A percentile compares a stretch with the other conserved stretches of the same genome.
These are phyloP conservation scores for Fomitopsis pinicola DNA, from an alignment of 1,284 basidiomycete species.

Conservation along the genomic window DNA sequence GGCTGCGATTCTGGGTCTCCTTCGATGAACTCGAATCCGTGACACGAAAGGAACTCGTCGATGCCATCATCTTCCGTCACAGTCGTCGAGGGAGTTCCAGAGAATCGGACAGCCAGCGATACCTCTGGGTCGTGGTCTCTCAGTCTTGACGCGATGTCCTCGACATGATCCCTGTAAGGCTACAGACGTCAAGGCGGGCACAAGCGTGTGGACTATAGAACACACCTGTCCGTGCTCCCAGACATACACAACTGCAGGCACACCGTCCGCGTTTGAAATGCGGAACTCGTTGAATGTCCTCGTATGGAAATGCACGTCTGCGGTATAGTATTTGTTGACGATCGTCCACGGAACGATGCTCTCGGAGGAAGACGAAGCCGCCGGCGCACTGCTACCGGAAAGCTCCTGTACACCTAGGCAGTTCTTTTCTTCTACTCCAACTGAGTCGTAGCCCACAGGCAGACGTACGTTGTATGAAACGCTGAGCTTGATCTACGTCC, in stretches of 20 bases:
- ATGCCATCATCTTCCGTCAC: slow-evolving; percentile 43
- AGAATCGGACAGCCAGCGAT: slow-evolving; percentile 58
- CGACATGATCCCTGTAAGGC: slow-evolving; percentile 50
- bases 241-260: slow-evolving; percentile 69
- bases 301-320: slow-evolving; percentile 63
- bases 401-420: slow-evolving; percentile 24
- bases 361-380: slow-evolving; percentile 10
- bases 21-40: slow-evolving; percentile 73
- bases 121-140: slow-evolving; percentile 60
- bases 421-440: slow-evolving; percentile 13
- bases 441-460: slow-evolving; percentile 10
- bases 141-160: slow-evolving; percentile 43
- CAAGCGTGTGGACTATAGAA: slow-evolving; percentile 7
- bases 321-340: slow-evolving; percentile 82
- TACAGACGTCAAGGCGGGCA: slow-evolving; percentile 20
- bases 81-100: slow-evolving; percentile 9
- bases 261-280: slow-evolving; percentile 33
- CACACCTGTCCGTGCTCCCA: slow-evolving; percentile 65
- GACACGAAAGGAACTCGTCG: slow-evolving; percentile 60
- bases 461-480: slow-evolving; percentile 44
- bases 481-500: slow-evolving; percentile 33
- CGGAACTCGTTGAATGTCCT: slow-evolving; percentile 21
- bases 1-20: slow-evolving; percentile 25
- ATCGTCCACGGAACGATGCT: slow-evolving; percentile 67
- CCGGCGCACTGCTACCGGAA: slow-evolving; percentile 5